These are phyloP conservation scores for Penicillium crystallinum DNA, from an alignment of 495 filamentous ascomycete genomes.

Conservation along the genomic window DNA sequence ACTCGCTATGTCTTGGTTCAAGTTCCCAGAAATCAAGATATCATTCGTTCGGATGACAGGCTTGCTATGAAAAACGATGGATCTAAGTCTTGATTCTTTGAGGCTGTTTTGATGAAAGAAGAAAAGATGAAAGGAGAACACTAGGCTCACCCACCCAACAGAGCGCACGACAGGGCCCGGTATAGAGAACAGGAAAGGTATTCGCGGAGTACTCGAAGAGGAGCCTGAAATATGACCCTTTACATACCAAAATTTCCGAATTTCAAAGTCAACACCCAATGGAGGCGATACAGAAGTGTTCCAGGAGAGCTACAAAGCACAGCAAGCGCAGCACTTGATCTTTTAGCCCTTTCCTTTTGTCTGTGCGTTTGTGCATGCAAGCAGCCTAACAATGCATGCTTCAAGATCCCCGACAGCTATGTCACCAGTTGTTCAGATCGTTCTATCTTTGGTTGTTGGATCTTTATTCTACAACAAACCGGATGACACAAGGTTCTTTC, in stretches of 20 bases:
- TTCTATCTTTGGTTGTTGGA: slow-evolving; percentile 74
- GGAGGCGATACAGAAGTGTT: slow-evolving; percentile 18
- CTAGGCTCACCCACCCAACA: slow-evolving; percentile 59
- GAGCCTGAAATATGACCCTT: slow-evolving; percentile 43
- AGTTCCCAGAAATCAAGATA: no score
- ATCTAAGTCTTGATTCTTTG: no score
- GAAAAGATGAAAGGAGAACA: no score
- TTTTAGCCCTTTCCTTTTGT: no score
- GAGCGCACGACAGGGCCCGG: slow-evolving; percentile 56
- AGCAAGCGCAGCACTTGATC: no score
- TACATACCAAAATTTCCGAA: slow-evolving; percentile 39
- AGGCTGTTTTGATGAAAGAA: no score
- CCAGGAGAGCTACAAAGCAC: no score
- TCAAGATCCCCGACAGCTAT: slow-evolving; percentile 46
- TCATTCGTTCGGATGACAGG: no score
- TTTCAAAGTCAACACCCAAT: slow-evolving; percentile 22
- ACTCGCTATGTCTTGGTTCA: no score
- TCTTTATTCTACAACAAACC: slow-evolving; percentile 68
- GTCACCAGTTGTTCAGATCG: slow-evolving; percentile 54
- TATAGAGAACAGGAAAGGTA: slow-evolving; percentile 61
- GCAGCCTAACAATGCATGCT: slow-evolving; percentile 36
- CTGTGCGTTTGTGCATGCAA: slow-evolving; percentile 32
- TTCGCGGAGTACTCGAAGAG: slow-evolving; percentile 55
- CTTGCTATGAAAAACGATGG: no score
- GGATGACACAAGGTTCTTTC: slow-evolving; percentile 19